phyloP scores from a whole-genome alignment of 2,329 filamentous ascomycete genomes.

The Alternaria arborescens region DNA sequence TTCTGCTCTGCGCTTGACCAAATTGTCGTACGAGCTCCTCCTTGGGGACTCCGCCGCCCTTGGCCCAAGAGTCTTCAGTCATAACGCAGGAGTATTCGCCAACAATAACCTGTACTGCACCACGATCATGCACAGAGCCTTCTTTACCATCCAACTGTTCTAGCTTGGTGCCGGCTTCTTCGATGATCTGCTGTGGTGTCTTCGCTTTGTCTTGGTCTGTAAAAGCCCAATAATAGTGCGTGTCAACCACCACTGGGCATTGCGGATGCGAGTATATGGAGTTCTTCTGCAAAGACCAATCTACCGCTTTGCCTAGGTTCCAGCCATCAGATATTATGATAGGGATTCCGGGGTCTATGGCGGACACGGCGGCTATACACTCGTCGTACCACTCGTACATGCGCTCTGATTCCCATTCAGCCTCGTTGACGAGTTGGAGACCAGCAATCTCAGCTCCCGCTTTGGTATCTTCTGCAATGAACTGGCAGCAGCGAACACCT shows the following conservation, averaged over 20 bases:
- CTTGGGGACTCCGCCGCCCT: slow-evolving; percentile 44
- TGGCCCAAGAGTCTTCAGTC: slow-evolving; percentile 59
- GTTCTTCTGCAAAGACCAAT: slow-evolving; percentile 58
- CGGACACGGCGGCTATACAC: slow-evolving; percentile 57
- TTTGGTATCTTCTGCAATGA: slow-evolving; percentile 60
- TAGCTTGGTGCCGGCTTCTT: slow-evolving; percentile 56
- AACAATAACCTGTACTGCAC: slow-evolving; percentile 61
- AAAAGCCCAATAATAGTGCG: slow-evolving; percentile 68
- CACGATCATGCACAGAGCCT: slow-evolving; percentile 59
- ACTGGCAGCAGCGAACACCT: slow-evolving; percentile 58
- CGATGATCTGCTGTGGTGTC: slow-evolving; percentile 62
- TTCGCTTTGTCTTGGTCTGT: slow-evolving; percentile 61
- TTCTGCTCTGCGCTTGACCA: slow-evolving; percentile 58
- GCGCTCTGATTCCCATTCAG: slow-evolving; percentile 58
- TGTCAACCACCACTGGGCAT: slow-evolving; percentile 65
- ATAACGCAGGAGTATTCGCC: slow-evolving; percentile 68
- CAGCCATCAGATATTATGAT: slow-evolving; percentile 68
- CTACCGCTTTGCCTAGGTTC: slow-evolving; percentile 58
- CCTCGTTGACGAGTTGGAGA: slow-evolving; percentile 67
- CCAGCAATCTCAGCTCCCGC: slow-evolving; percentile 59
- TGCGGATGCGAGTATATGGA: slow-evolving; percentile 35
- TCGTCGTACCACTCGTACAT: slow-evolving; percentile 68
- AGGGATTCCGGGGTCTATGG: slow-evolving; percentile 61
- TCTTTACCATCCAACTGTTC: slow-evolving; percentile 57
- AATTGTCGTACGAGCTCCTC: slow-evolving; percentile 57